These are phyloP conservation scores for Pleoardoris graminearum DNA, from an alignment of 2,329 filamentous ascomycete species.

Conservation along the genomic window DNA sequence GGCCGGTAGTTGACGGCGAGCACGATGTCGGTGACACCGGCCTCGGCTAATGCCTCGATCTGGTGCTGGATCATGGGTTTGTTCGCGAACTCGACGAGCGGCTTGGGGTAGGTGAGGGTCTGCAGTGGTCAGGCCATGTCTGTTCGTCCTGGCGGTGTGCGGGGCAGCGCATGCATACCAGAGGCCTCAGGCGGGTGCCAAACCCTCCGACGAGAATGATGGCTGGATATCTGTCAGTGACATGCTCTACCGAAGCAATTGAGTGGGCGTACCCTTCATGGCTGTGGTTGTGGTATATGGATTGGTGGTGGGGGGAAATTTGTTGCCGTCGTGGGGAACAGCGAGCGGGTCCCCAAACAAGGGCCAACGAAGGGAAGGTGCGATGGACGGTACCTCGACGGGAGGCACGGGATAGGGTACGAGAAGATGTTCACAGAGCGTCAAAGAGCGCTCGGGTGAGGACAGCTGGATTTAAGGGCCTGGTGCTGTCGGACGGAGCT, in stretches of 20 bases:
- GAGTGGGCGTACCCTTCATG: constrained; percentile 45
- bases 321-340: constrained; percentile 13
- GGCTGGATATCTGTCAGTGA: constrained; percentile 57
- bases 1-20: constrained; percentile 98
- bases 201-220: constrained; percentile 99
- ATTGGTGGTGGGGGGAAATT: constrained; percentile 11
- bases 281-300: constrained; percentile 31
- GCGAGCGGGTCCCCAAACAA: constrained; percentile 20
- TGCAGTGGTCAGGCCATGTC: constrained; percentile 49
- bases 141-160: constrained; percentile 21
- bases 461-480: constrained; percentile 30
- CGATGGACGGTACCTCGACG: constrained; percentile 6
- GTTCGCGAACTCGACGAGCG: constrained; percentile 97
- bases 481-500: constrained; percentile 21
- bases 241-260: constrained; percentile 9
- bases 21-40: constrained; percentile 95
- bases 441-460: constrained; percentile 28
- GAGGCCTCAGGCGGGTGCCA: constrained; percentile 93
- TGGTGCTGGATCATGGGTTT: constrained; percentile 99
- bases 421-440: constrained; percentile 20
- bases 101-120: constrained; percentile 97
- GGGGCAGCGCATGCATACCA: constrained; percentile 60
- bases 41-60: constrained; percentile 89
- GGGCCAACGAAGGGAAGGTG: constrained; percentile 14
- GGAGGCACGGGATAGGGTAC: constrained; percentile 11